Conservation (phyloP, 371 early-diverging fungal species). For the Mucor sp. region DNA sequence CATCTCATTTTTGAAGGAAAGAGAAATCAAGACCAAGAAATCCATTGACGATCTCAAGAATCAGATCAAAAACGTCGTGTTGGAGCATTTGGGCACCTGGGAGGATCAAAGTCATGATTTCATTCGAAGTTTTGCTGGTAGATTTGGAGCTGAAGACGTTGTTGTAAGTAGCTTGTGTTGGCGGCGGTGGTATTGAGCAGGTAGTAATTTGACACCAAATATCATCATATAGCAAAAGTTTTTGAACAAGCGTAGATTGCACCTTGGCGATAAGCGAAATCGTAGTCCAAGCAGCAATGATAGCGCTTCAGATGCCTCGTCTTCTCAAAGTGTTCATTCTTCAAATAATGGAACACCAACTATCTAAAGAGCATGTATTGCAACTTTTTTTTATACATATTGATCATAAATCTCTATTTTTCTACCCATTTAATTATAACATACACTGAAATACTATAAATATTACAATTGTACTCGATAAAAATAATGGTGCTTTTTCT, state of each 20-base stretch:
- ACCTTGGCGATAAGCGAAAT: constrained; percentile 17
- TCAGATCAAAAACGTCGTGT: constrained; percentile 67
- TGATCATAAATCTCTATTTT: background rate
- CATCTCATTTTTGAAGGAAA: constrained; percentile 84
- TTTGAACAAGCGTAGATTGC: constrained; percentile 25
- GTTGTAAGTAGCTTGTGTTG: constrained; percentile 24
- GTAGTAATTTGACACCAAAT: background rate
- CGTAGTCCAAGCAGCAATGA: constrained; percentile 12
- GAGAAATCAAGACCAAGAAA: constrained; percentile 74
- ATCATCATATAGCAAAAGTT: constrained; percentile 27
- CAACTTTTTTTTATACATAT: background rate
- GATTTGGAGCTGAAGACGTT: constrained; percentile 69
- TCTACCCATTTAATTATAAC: background rate
- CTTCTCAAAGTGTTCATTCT: background rate
- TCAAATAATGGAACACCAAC: background rate
- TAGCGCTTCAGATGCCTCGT: constrained; percentile 10
- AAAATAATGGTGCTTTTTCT: no score
- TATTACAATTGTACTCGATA: no score
- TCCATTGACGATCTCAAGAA: constrained; percentile 71
- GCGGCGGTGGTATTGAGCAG: background rate
- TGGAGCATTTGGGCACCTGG: constrained; percentile 66
- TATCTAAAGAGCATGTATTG: background rate
- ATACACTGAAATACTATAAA: no score
- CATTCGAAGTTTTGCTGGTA: constrained; percentile 66
- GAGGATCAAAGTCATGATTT: constrained; percentile 74